Evolutionary conservation across 306 rosid species (phyloP).

Genomic region (Acacia acuminata): DNA sequence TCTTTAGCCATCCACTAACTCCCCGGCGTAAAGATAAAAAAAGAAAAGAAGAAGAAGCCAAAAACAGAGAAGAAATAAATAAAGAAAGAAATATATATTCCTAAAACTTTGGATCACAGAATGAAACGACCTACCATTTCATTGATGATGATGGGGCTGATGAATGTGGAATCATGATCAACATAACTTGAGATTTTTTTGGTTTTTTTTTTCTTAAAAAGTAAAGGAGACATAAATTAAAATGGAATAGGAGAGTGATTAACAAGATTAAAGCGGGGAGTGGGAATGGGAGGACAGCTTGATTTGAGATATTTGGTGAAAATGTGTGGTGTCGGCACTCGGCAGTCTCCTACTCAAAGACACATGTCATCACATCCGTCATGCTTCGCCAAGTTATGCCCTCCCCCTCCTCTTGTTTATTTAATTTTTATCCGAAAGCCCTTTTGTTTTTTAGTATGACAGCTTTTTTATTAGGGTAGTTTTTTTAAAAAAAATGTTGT

Average conservation of each 20-base stretch:
- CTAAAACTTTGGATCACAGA: background rate
- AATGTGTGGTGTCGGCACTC: slow-evolving; percentile 37
- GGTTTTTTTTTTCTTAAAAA: background rate
- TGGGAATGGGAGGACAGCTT: background rate
- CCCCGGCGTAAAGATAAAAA: background rate
- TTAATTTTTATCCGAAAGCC: background rate
- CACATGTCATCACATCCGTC: background rate
- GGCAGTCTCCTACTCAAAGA: slow-evolving; percentile 19
- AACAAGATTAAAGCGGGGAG: background rate
- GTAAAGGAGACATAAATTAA: background rate
- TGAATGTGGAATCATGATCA: background rate
- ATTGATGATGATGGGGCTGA: background rate
- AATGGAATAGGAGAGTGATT: background rate
- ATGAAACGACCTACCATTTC: background rate
- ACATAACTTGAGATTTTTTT: background rate
- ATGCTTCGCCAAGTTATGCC: slow-evolving; percentile 1
- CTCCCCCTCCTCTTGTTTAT: background rate
- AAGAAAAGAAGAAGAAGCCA: background rate
- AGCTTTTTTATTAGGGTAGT: background rate
- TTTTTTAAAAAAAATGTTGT: too few species aligned
- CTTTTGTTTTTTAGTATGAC: background rate
- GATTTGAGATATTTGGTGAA: background rate
- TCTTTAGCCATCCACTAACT: background rate
- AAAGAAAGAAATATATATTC: too few species aligned
- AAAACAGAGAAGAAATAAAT: too few species aligned